Evolutionary conservation across 2,329 filamentous ascomycete species (phyloP), one percentile per base, ranked within the genome.

Genomic region (Sphaerulina vaccinii): DNA sequence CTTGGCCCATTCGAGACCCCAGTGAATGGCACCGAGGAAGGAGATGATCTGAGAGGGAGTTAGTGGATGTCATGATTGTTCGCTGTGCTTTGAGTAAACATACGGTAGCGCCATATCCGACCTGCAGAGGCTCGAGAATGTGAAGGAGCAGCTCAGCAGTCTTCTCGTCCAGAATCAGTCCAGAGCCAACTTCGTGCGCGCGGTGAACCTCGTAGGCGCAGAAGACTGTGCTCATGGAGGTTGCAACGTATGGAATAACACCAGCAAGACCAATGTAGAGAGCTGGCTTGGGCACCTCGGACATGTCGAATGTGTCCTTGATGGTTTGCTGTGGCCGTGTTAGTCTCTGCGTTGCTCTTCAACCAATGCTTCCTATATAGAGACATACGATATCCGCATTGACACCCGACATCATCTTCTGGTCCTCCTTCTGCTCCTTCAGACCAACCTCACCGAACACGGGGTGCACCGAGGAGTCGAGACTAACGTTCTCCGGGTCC

Each of bases 1-100:
- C 73, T 86, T 75, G 44, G 87, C 87, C 70, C 86, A 95, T 72
- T 96, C 90, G 15, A 96, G 78, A 50, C 91, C 91, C 87, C 92
- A 96, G 72, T 96, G 92, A 64, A 96, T 85, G 27, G 91, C 91
- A 38, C 92, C 92, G 1, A 96, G 81, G 78, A 96, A 96, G 22
- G 90, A 95, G 63, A 96, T 87, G 64, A 96, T 93, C 84, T 87
- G 57, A 10, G 10, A 5, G n/a, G 3, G 10, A 32, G 45, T 45
- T 4, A 36, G 19, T 9, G 13, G 21, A 18, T 9, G 24, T 24
- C n/a, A n/a, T n/a, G n/a, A n/a, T n/a, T n/a, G n/a, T n/a, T n/a
- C n/a, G n/a, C n/a, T n/a, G n/a, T n/a, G n/a, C n/a, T n/a, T n/a
- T n/a, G n/a, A n/a, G n/a, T n/a, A n/a, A n/a, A 78, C 83, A 70